phyloP scores from a whole-genome alignment of 805 yeast species.

The Candida vaughaniae region DNA sequence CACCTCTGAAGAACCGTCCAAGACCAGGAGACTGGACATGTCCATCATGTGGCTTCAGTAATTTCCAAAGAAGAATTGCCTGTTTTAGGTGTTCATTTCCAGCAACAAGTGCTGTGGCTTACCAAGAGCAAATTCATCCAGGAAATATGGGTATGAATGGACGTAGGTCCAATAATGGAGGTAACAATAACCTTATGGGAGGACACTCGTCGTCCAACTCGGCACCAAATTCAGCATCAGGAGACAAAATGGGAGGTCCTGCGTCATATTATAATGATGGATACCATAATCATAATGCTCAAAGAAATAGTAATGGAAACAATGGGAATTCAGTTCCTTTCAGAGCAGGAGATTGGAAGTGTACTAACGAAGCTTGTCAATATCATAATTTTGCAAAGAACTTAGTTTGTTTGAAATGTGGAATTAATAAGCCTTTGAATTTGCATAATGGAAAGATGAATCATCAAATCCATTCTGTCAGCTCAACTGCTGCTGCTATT shows the following conservation, averaged over 20 bases:
- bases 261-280: constrained; percentile 7
- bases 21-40: constrained; percentile 99
- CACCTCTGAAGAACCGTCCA: constrained; percentile 80
- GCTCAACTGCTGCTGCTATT: constrained; percentile 45
- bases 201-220: constrained; percentile 8
- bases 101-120: constrained; percentile 67
- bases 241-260: not conserved
- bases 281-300: constrained; percentile 11
- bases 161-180: constrained; percentile 14
- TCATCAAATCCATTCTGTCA: constrained; percentile 29
- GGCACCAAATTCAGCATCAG: not conserved
- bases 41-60: constrained; percentile 92
- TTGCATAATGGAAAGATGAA: constrained; percentile 13
- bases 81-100: constrained; percentile 93
- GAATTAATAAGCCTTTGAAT: constrained; percentile 57
- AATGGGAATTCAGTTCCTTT: constrained; percentile 67
- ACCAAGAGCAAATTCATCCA: constrained; percentile 59
- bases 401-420: constrained; percentile 82
- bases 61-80: constrained; percentile 90
- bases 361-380: constrained; percentile 71
- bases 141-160: not conserved
- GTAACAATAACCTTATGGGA: constrained; percentile 9
- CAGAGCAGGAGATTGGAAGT: constrained; percentile 97
- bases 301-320: constrained; percentile 15
- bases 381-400: constrained; percentile 94